Base-by-base conservation (phyloP, 2,329 filamentous ascomycete genomes). In the Plenodomus tracheiphilus region DNA sequence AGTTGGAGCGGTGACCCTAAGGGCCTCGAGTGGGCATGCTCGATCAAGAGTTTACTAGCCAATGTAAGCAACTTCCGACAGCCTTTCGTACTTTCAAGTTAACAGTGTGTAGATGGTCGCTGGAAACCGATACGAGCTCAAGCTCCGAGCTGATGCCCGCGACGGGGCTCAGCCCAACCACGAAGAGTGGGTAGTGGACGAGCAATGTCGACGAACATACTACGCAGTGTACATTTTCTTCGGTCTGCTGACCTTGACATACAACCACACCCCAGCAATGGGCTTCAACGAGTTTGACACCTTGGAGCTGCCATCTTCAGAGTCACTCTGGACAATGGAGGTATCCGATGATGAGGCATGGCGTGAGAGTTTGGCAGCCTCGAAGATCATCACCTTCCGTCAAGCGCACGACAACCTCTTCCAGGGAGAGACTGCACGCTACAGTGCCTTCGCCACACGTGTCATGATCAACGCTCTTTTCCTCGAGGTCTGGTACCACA, bases 211-310 rank as follows among this genome's bases (percentile, higher is more conserved):
- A 51, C 89, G 94, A 53, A 97, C 94, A 1, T 99, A 97, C 77
- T 99, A 96, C 66, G 93, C 94, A 1, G 94, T 97, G 51, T 99
- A 97, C 78, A 96, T 97, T 74, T 97, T 97, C 83, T 97, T 97
- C 68, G 94, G 94, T 47, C 82, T 97, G 65, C 77, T 97, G 62
- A 97, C 94, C 0, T 75, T 99, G 74, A 95, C 93, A 0, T 99
- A 95, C 81, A 97, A 97, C 71, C 94, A 97, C 75, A 97, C 93
- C 1, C 94, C 94, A 11, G 93, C 92, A 25, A 97, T 99, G 78
- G 92, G 90, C 75, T 97, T 97, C 80, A 96, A 97, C 72, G 94
- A 97, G 73, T 96, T 99, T 58, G 94, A 97, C 69, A 89, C 92
- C 47, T 76, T 97, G 41, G 88, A 94, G 70, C 81, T 99, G 46